phyloP scores from a whole-genome alignment of 495 filamentous ascomycete genomes.

The Thermochaetoides thermophila region DNA sequence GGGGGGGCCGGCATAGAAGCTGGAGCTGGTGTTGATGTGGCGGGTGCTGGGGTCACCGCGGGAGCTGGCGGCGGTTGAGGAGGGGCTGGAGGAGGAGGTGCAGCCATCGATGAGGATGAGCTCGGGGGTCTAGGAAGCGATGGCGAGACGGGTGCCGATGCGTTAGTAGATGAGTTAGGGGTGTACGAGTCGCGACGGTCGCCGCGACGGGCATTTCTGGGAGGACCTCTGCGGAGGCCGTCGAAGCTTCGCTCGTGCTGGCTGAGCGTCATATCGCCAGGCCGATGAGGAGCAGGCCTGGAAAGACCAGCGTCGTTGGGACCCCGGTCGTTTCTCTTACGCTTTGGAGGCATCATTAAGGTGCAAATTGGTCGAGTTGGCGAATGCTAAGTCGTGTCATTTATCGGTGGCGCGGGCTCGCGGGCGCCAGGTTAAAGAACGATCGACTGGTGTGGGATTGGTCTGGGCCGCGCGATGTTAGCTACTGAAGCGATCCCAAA shows the following conservation, averaged over 20 bases:
- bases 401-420: constrained; percentile 13
- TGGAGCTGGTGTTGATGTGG: constrained; percentile 11
- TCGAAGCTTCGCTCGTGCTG: constrained; percentile 37
- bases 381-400: constrained; percentile 13
- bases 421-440: not conserved
- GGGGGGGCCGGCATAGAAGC: constrained; percentile 6
- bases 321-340: constrained; percentile 36
- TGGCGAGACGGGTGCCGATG: constrained; percentile 23
- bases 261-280: constrained; percentile 30
- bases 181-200: constrained; percentile 31
- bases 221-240: constrained; percentile 21
- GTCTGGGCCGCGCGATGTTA: not conserved
- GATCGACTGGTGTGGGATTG: not conserved
- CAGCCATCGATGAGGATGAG: constrained; percentile 25
- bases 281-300: constrained; percentile 38
- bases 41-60: constrained; percentile 4
- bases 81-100: constrained; percentile 6
- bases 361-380: too few species aligned
- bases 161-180: constrained; percentile 3
- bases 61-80: constrained; percentile 1
- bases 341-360: constrained; percentile 34
- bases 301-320: constrained; percentile 27
- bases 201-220: constrained; percentile 23
- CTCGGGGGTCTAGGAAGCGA: constrained; percentile 28
- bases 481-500: constrained; percentile 3